A percentile compares a stretch with the other conserved stretches of the same genome.
Conservation (phyloP, 2,329 filamentous ascomycete genomes). For the Waltergamsia citrina region DNA sequence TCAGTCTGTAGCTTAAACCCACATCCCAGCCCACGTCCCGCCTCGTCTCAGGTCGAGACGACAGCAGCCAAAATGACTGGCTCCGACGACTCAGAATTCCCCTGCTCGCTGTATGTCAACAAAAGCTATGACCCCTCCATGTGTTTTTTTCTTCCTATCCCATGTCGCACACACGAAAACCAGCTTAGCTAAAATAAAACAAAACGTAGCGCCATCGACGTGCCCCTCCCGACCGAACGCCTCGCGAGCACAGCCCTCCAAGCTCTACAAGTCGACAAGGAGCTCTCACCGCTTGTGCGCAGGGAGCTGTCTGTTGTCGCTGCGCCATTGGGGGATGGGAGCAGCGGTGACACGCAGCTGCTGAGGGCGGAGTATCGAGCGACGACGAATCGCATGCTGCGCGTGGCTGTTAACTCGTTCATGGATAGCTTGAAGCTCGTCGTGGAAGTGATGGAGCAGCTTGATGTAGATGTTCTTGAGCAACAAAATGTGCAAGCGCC, state of each 20-base stretch:
- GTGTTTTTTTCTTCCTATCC: constrained; percentile 6
- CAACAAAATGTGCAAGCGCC: constrained; percentile 4
- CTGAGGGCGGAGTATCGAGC: constrained; percentile 73
- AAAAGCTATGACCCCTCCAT: constrained; percentile 9
- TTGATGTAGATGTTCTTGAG: constrained; percentile 73
- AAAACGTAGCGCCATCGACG: constrained; percentile 53
- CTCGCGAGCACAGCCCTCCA: constrained; percentile 68
- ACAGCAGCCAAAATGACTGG: constrained; percentile 1
- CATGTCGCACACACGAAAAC: constrained; percentile 6
- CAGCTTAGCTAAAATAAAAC: constrained; percentile 4
- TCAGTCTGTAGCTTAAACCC: background rate
- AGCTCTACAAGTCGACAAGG: constrained; percentile 75
- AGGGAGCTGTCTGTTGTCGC: constrained; percentile 54
- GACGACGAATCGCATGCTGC: constrained; percentile 91
- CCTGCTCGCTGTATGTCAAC: constrained; percentile 50
- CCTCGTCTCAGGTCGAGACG: background rate
- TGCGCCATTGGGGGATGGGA: constrained; percentile 8
- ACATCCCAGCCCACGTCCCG: background rate
- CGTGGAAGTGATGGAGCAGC: constrained; percentile 78
- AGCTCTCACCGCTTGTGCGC: constrained; percentile 76
- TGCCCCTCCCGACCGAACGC: constrained; percentile 73
- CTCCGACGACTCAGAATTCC: constrained; percentile 38
- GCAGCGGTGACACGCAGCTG: constrained; percentile 26
- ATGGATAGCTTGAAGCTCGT: constrained; percentile 84
- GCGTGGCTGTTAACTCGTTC: constrained; percentile 92